Conservation (phyloP, 257 asterid species). For the Primulina eburnea region DNA sequence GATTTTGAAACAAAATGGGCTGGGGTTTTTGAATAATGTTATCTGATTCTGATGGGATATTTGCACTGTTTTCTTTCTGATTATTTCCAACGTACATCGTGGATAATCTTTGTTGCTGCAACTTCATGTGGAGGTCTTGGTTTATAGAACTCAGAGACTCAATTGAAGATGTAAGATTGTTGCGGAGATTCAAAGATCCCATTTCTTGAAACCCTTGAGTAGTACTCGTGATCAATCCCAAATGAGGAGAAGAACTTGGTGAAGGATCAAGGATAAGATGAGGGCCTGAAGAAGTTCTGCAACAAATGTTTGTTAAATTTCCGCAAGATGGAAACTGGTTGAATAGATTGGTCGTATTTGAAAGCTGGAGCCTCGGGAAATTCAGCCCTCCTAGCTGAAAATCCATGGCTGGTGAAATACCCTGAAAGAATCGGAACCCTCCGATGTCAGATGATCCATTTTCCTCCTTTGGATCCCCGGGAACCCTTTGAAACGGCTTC, state of each 20-base stretch:
- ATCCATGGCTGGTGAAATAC: constrained; percentile 64
- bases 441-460: constrained; percentile 37
- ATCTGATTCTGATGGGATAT: constrained; percentile 5
- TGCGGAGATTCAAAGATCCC: constrained; percentile 35
- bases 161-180: constrained; percentile 60
- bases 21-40: constrained; percentile 48
- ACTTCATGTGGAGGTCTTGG: constrained; percentile 84
- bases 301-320: constrained; percentile 27
- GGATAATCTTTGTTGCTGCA: constrained; percentile 80
- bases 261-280: constrained; percentile 44
- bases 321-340: constrained; percentile 46
- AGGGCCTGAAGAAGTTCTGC: constrained; percentile 38
- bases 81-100: constrained; percentile 45
- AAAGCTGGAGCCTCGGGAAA: constrained; percentile 29
- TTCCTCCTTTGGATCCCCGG: constrained; percentile 36
- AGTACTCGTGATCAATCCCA: constrained; percentile 33
- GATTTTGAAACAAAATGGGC: constrained; percentile 59
- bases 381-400: constrained; percentile 51
- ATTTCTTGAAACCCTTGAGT: constrained; percentile 37
- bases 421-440: constrained; percentile 46
- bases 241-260: constrained; percentile 25
- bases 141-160: constrained; percentile 79
- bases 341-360: constrained; percentile 28
- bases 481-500: constrained; percentile 36
- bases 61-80: constrained; percentile 27